Base-by-base conservation (phyloP, 2,329 filamentous ascomycete genomes). In the Neonectria ditissima region DNA sequence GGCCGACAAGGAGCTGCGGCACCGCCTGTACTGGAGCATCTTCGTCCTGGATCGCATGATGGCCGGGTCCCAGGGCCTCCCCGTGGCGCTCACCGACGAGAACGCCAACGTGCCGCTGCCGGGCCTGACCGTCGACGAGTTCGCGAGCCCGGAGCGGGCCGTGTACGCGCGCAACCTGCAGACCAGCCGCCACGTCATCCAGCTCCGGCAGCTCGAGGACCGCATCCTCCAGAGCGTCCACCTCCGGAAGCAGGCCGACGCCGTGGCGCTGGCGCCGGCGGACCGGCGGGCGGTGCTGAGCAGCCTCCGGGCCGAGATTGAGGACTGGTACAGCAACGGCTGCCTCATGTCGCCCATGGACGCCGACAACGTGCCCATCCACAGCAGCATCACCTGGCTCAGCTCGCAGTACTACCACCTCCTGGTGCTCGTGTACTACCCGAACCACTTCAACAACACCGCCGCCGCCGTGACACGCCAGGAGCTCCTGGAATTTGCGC, bases 11-110 rank as follows among this genome's bases (percentile, higher is more conserved):
- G 78, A 76, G 65, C 67, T 78, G 22, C 76, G 77, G 1, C 79
- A 80, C 51, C 79, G 81, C 1, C 71, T 83, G 1, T 80, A 78
- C 60, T 83, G 81, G 81, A 82, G 80, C 44, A 79, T 82, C 7
- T 82, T 78, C 62, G 79, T 81, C 1, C 70, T 83, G 2, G 81
- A 83, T 59, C 77, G 81, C 18, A 83, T 83, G 81, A 79, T 81
- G 68, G 76, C 80, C 14, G 73, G 77, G 2, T 81, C 80, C 0
- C 74, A 78, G 4, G 81, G 81, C 3, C 69, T 82, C 10, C 79
- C 80, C 0, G 75, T 76, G 2, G 78, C 79, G 1, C 73, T 83
- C 9, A 75, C 70, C 1, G 80, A 82, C 62, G 77, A 79, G 16
- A 77, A 79, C 43, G 74, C 77, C 30, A 77, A 78, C 54, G 75